These are phyloP conservation scores for Pseudogymnoascus sp. DNA, from an alignment of 2,329 filamentous ascomycete genomes.

Conservation along the genomic window DNA sequence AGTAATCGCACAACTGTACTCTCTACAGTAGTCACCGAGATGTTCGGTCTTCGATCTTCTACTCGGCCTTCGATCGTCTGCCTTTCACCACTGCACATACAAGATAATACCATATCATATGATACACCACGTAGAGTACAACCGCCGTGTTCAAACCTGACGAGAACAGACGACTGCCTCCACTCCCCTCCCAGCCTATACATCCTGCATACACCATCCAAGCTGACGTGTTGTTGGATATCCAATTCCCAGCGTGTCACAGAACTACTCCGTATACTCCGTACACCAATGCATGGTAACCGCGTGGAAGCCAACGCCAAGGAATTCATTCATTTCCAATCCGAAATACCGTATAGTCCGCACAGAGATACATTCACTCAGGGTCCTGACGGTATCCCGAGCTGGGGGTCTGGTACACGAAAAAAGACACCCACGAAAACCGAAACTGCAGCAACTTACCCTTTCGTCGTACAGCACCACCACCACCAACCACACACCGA, in stretches of 20 bases:
- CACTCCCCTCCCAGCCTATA: background rate
- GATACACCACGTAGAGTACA: too few relatives aligned
- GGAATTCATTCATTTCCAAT: background rate
- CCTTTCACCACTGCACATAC: background rate
- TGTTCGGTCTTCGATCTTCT: background rate
- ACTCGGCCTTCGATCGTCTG: background rate
- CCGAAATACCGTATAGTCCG: too few relatives aligned
- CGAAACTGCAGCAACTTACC: background rate
- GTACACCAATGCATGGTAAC: too few relatives aligned
- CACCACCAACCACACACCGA: background rate
- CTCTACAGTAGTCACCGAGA: background rate
- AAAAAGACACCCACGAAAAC: too few relatives aligned
- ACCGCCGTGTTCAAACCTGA: background rate
- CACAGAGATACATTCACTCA: background rate
- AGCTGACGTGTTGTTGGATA: background rate
- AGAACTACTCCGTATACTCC: too few relatives aligned
- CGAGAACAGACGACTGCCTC: background rate
- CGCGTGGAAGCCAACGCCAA: background rate
- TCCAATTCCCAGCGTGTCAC: background rate
- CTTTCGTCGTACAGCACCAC: background rate
- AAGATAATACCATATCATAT: too few relatives aligned
- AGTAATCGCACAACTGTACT: too few relatives aligned
- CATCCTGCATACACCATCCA: background rate
- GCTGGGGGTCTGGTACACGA: too few relatives aligned
- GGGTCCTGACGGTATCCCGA: too few relatives aligned